Evolutionary conservation across 495 filamentous ascomycete genomes (phyloP).

Genomic region (Penicillium lagena): DNA sequence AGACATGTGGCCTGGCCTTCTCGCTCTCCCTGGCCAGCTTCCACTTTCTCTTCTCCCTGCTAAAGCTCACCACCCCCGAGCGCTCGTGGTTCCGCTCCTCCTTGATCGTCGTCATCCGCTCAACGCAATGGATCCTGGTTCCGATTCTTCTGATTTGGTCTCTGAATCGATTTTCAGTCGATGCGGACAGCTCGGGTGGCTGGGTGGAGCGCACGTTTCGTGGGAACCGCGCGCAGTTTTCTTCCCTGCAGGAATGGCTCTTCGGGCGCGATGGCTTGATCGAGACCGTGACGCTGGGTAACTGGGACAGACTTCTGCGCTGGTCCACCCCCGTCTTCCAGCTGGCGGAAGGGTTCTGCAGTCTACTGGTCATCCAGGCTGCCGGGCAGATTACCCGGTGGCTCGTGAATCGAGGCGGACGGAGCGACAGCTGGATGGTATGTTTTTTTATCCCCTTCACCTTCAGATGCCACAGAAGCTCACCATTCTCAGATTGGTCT

Average conservation of each 20-base stretch:
- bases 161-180: constrained; percentile 86
- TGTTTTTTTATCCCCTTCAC: constrained; percentile 19
- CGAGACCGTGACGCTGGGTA: constrained; percentile 71
- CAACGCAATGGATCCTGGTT: constrained; percentile 77
- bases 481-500: constrained; percentile 65
- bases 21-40: constrained; percentile 79
- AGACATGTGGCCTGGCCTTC: constrained; percentile 87
- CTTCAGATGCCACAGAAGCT: constrained; percentile 4
- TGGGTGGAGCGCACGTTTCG: constrained; percentile 80
- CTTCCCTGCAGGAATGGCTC: constrained; percentile 70
- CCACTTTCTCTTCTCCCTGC: constrained; percentile 80
- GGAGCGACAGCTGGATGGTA: constrained; percentile 97
- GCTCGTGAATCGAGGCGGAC: constrained; percentile 80
- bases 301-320: constrained; percentile 82
- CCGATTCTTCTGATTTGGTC: constrained; percentile 88
- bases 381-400: constrained; percentile 92
- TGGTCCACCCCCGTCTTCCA: constrained; percentile 97
- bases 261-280: constrained; percentile 74
- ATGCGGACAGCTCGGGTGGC: constrained; percentile 59
- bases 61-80: constrained; percentile 76
- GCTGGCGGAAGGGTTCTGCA: constrained; percentile 92
- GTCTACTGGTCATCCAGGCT: constrained; percentile 89
- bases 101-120: constrained; percentile 55
- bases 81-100: constrained; percentile 65
- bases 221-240: constrained; percentile 55